Evolutionary conservation across 805 yeast genomes (phyloP), one percentile per base, ranked within the genome.

Genomic region (Nakazawaea ambrosiae): DNA sequence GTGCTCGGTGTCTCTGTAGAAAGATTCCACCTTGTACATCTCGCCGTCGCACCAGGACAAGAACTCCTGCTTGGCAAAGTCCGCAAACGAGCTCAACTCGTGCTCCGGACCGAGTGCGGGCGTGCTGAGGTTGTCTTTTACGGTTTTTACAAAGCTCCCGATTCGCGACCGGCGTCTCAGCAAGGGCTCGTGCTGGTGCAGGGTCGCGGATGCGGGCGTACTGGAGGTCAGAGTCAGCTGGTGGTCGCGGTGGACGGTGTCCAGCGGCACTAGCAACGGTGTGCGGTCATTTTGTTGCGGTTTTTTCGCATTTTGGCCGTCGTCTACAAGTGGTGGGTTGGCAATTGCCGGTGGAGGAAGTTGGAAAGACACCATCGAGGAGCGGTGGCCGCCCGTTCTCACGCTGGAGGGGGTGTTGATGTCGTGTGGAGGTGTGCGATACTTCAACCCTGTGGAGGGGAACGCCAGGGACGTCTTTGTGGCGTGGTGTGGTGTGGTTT

Each of bases 11-110:
- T 68, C 74, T 31, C 54, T 62, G 53, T 71, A 86, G 49, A 86
- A 86, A 0, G 24, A 33, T 27, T 82, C 77, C 7, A 85, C 79
- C 53, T 77, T 81, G 4, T 36, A 45, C 19, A 80, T 60, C 53
- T 86, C 81, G 0, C 47, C 37, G 38, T 82, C 81, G 4, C 86
- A 66, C 94, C 95, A 86, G 2, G 48, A 53, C n/a, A 68, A 45
- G 45, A 86, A 87, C 36, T 70, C 71, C 4, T 53, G 45, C 31
- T 63, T 66, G 10, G 65, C 70, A n/a, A 61, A 58, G 19, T 50
- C 55, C 9, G 60, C 50, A 27, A 55, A 42, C 4, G 16, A 16
- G n/a, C 20, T n/a, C n/a, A 37, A 25, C 27, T 39, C 40, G 15
- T 37, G 36, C 4, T 16, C n/a, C 20, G 20, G 12, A 5, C 6